Evolutionary conservation across 805 yeast species (phyloP), one percentile per base, ranked within the genome.

Genomic region (Teunomyces lycoperdinae): DNA sequence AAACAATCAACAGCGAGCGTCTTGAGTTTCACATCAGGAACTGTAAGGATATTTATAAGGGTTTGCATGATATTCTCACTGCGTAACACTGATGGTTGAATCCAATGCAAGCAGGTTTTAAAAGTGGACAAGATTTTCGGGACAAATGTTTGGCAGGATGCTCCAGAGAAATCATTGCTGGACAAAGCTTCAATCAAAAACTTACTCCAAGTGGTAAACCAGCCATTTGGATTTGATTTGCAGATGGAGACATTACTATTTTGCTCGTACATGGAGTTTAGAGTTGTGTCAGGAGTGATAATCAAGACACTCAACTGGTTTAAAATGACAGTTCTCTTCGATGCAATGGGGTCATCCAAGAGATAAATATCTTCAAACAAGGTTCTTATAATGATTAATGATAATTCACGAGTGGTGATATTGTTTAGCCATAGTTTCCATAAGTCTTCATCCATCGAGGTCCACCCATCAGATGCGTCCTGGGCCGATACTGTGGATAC

Each of bases 81-180:
- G 39, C 84, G 78, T 46, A 92, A 77, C 0, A 91, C 82, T 11
- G 80, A 73, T 2, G 97, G 92, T 44, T 87, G 79, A 6, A 91
- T 80, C 99, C 99, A 94, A 57, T 87, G 90, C 50, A 94, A 76
- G 57, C 96, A 87, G 0, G 96, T 85, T 61, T 94, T 94, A 60
- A 92, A 78, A 4, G 95, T 85, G 51, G 90, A 88, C 34, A 94
- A 71, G 4, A 87, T 74, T 58, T 86, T 83, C 36, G 86, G 78
- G 2, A 83, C 83, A 59, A 84, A 84, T 26, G 60, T 56, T 53
- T 69, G 73, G 43, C 67, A 66, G 4, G 60, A 43, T 3, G 58
- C 48, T 20, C 62, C 55, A 2, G 59, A 49, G 33, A 63, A 51
- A 34, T 66, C 73, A 43, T 64, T 64, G 31, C 53, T 58, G 10